phyloP scores from a whole-genome alignment of 2,329 filamentous ascomycete genomes.

The Spiromastix sp. region DNA sequence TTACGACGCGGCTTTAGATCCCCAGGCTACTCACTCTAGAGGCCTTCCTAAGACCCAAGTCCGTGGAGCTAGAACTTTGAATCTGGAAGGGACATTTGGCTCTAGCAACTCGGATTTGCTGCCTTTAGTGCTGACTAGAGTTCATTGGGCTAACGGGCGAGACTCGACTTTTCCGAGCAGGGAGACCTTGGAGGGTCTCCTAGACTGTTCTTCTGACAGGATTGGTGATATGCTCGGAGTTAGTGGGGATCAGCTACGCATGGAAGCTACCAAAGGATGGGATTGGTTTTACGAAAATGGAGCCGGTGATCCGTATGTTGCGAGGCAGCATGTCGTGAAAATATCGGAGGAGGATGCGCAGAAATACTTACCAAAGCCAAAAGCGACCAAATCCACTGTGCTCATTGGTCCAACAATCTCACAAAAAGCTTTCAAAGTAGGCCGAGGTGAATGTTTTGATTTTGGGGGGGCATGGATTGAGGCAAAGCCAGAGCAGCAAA shows the following conservation, averaged over 20 bases:
- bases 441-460: constrained; percentile 32
- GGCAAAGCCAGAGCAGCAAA: constrained; percentile 10
- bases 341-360: constrained; percentile 29
- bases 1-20: constrained; percentile 12
- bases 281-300: constrained; percentile 42
- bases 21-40: constrained; percentile 24
- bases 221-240: constrained; percentile 36
- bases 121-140: constrained; percentile 37
- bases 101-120: constrained; percentile 39
- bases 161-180: constrained; percentile 44
- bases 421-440: constrained; percentile 35
- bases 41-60: constrained; percentile 26
- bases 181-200: constrained; percentile 21
- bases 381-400: constrained; percentile 29
- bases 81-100: constrained; percentile 42
- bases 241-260: constrained; percentile 28
- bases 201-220: constrained; percentile 22
- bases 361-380: constrained; percentile 32
- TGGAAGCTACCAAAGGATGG: constrained; percentile 39
- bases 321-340: constrained; percentile 28
- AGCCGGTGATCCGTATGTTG: constrained; percentile 31
- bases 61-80: constrained; percentile 32
- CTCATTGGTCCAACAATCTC: constrained; percentile 41
- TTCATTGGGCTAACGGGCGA: constrained; percentile 37
- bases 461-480: constrained; percentile 36